phyloP scores from a whole-genome alignment of 2,329 filamentous ascomycete species.

The Colletotrichum gloeosporioides region DNA sequence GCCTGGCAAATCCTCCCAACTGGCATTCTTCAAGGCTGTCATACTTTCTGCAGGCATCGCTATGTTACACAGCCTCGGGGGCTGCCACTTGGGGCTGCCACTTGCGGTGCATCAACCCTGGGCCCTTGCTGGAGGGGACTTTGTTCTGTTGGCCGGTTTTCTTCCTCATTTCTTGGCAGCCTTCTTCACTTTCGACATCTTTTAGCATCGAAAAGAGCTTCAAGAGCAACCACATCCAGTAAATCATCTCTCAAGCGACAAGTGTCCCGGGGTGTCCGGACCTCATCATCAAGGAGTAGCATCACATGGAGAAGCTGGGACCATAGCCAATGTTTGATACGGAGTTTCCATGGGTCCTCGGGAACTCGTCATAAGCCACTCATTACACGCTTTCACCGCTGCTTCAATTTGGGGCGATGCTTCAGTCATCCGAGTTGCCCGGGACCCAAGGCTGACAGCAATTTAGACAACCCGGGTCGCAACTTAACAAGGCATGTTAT shows the following conservation, averaged over 20 bases:
- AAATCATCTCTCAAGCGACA: background rate
- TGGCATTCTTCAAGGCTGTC: conserved; percentile 7
- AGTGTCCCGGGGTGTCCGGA: background rate
- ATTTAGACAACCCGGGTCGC: background rate
- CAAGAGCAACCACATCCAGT: background rate
- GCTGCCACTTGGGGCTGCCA: background rate
- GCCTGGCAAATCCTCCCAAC: background rate
- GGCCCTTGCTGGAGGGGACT: background rate
- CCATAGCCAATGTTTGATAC: background rate
- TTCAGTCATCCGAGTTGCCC: background rate
- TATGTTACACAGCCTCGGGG: background rate
- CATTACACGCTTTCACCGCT: conserved; percentile 12
- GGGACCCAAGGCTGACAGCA: background rate
- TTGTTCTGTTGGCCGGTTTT: background rate
- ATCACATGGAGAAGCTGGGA: background rate
- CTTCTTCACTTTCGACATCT: background rate
- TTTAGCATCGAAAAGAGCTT: background rate
- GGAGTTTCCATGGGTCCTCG: background rate
- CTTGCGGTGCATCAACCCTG: background rate
- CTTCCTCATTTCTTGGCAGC: background rate
- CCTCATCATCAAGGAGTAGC: background rate
- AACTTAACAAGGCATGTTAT: background rate
- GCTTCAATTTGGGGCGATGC: background rate
- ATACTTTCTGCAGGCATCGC: background rate
- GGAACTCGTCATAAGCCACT: background rate